Percentiles rank a stretch among this genome's conserved stretches.
These are phyloP conservation scores for Xenoacremonium recifei DNA, from an alignment of 2,329 filamentous ascomycete genomes.

Conservation along the genomic window DNA sequence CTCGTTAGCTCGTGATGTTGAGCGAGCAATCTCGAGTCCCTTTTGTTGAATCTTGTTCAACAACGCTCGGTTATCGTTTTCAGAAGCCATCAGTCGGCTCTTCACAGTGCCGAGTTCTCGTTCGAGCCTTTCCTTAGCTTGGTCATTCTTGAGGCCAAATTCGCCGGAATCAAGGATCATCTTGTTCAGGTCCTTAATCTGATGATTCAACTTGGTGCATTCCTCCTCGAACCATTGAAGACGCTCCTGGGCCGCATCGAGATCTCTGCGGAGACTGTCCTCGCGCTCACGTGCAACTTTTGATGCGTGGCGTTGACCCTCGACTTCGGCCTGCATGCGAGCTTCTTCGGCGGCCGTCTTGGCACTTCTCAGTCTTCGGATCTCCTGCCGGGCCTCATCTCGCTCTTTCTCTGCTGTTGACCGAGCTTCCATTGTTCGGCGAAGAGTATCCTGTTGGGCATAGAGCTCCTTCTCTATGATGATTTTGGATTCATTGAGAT, in stretches of 20 bases:
- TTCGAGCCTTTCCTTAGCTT: slow-evolving; percentile 90
- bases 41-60: slow-evolving; percentile 98
- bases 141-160: slow-evolving; percentile 86
- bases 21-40: slow-evolving; percentile 91
- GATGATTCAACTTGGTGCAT: slow-evolving; percentile 69
- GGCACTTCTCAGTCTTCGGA: slow-evolving; percentile 77
- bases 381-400: slow-evolving; percentile 83
- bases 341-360: slow-evolving; percentile 85
- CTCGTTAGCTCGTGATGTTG: slow-evolving; percentile 81
- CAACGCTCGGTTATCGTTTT: slow-evolving; percentile 94
- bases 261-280: slow-evolving; percentile 71
- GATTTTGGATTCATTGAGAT: slow-evolving; percentile 90
- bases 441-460: slow-evolving; percentile 86
- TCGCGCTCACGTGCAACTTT: slow-evolving; percentile 79
- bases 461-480: slow-evolving; percentile 98
- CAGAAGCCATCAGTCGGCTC: slow-evolving; percentile 83
- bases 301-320: slow-evolving; percentile 77
- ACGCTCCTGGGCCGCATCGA: slow-evolving; percentile 75
- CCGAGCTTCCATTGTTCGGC: slow-evolving; percentile 80
- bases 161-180: slow-evolving; percentile 86
- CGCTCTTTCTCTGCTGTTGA: slow-evolving; percentile 80
- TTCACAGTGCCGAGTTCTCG: slow-evolving; percentile 89
- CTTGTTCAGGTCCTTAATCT: slow-evolving; percentile 84
- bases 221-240: slow-evolving; percentile 79
- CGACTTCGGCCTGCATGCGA: slow-evolving; percentile 76